Base-by-base conservation (phyloP, 139 green algal species). In the Zygnema cylindricum region DNA sequence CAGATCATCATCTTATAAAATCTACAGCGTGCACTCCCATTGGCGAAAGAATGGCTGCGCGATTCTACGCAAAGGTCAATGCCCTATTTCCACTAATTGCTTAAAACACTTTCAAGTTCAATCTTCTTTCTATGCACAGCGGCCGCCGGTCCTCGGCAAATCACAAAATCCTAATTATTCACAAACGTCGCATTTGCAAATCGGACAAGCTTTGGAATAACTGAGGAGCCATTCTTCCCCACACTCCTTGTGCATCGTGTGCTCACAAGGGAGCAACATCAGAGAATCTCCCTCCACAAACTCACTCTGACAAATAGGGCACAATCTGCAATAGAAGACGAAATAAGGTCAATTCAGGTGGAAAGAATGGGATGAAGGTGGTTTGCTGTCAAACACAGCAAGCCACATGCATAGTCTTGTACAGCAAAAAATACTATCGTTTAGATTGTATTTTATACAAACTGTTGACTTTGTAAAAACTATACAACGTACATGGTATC, bases 271-370 rank as follows among this genome's bases (percentile, higher is more conserved):
- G 25, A 82, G 75, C 41, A 36, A 25, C 75, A 82, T 43, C 25
- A 82, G 41, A 23, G 30, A 25, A 82, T 82, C 75, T 82, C 75
- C 75, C 75, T 82, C 75, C 75, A 82, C 75, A 63, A 63, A 82
- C 75, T 82, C 75, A 0, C 75, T n/a, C 30, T 82, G 75, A 43
- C 75, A 82, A n/a, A 82, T 82, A 23, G 39, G n/a, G 30, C 75
- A 82, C 75, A 82, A 43, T n/a, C 75, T 82, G 75, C 75, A 69
- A 0, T 7, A 63, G 49, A 16, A 63, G 7, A 63, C 7, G 7
- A 16, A 7, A 63, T 63, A 63, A 63, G 16, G 49, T 16, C 49
- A 7, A n/a, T n/a, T n/a, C n/a, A n/a, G n/a, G n/a, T n/a, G n/a
- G n/a, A n/a, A n/a, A n/a, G n/a, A n/a, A n/a, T n/a, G n/a, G n/a